Conservation (phyloP, 2,329 filamentous ascomycete genomes). For the Metarhizium brunneum region DNA sequence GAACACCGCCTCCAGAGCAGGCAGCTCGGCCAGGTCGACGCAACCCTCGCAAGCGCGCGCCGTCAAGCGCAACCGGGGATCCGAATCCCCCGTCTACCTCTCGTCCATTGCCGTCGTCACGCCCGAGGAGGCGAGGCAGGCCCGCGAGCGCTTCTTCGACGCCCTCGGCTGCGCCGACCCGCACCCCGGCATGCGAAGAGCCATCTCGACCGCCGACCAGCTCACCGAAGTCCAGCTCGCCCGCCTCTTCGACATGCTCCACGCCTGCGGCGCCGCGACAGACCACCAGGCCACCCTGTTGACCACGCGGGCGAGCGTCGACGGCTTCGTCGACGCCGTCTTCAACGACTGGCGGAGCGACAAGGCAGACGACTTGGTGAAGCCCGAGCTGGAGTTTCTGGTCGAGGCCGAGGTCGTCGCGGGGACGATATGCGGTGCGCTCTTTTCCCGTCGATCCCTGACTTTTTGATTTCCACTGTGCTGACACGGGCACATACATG, state of each 20-base stretch:
- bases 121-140: slow-evolving; percentile 1
- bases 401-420: slow-evolving; percentile 17
- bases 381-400: slow-evolving; percentile 19
- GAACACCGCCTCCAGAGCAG: background rate
- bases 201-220: slow-evolving; percentile 16
- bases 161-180: slow-evolving; percentile 14
- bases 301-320: slow-evolving; percentile 20
- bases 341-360: slow-evolving; percentile 19
- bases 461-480: background rate
- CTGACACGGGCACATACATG: background rate
- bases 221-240: slow-evolving; percentile 18
- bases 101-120: slow-evolving; percentile 1
- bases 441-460: too few relatives aligned
- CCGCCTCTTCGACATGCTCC: slow-evolving; percentile 23
- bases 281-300: slow-evolving; percentile 12
- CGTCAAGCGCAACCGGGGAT: slow-evolving; percentile 8
- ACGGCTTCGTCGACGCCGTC: slow-evolving; percentile 21
- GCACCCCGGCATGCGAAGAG: slow-evolving; percentile 8
- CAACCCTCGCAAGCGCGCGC: background rate
- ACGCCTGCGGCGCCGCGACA: slow-evolving; percentile 20
- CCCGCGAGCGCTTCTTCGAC: slow-evolving; percentile 13
- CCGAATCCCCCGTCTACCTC: slow-evolving; percentile 11
- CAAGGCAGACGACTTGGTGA: slow-evolving; percentile 4
- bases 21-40: background rate
- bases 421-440: slow-evolving; percentile 20